Conservation (phyloP, 2,329 filamentous ascomycete species). For the Neopestalotiopsis sp. region DNA sequence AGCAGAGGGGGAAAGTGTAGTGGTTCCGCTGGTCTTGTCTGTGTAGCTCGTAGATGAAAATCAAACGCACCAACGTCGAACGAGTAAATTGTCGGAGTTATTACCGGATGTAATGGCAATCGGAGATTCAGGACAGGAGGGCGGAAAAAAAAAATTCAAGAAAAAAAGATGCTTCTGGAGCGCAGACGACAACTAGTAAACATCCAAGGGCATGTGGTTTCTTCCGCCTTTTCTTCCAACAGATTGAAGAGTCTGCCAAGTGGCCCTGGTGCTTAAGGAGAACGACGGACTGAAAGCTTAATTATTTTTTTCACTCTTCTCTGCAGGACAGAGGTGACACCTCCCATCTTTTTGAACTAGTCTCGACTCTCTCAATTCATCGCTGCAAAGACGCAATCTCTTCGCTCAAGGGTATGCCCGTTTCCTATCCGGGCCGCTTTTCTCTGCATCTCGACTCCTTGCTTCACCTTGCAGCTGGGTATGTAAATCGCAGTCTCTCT, state of each 20-base stretch:
- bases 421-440: neutral
- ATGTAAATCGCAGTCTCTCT: neutral
- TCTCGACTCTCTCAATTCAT: neutral
- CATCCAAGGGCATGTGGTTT: neutral
- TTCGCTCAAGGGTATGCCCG: neutral
- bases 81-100: neutral
- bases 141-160: neutral
- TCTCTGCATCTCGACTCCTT: neutral
- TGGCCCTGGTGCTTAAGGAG: neutral
- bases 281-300: slow-evolving; percentile 2
- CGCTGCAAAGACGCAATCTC: slow-evolving; percentile 1
- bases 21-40: neutral
- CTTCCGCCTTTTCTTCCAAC: neutral
- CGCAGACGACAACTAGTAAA: neutral
- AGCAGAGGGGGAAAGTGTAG: neutral
- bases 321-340: neutral
- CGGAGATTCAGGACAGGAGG: neutral
- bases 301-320: neutral
- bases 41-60: neutral
- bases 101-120: neutral
- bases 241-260: neutral
- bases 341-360: neutral
- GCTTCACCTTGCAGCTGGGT: neutral
- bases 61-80: neutral
- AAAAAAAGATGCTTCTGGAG: neutral